These are phyloP conservation scores for Verticillium klebahnii DNA, from an alignment of 2,329 filamentous ascomycete species.

Conservation along the genomic window DNA sequence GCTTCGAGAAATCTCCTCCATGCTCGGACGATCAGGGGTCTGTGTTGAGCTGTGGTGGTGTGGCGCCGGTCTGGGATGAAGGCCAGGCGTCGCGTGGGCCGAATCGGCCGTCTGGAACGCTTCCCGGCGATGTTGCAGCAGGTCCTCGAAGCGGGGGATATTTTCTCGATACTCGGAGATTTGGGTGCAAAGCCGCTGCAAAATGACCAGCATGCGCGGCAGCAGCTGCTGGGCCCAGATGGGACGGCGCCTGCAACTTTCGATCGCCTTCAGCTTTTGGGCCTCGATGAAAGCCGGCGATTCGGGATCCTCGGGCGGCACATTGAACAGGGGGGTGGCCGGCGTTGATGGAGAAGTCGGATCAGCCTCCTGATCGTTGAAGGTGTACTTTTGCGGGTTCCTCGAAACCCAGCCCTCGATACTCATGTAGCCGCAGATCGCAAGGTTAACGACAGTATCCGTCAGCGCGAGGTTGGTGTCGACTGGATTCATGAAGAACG, in stretches of 20 bases:
- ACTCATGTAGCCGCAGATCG: conserved; percentile 77
- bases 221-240: conserved; percentile 45
- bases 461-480: conserved; percentile 89
- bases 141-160: conserved; percentile 68
- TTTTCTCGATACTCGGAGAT: conserved; percentile 56
- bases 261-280: conserved; percentile 41
- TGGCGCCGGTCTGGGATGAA: conserved; percentile 14
- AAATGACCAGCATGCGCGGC: conserved; percentile 49
- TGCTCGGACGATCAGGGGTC: conserved; percentile 36
- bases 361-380: conserved; percentile 37
- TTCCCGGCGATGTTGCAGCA: conserved; percentile 61
- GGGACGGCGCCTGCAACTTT: conserved; percentile 48
- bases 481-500: conserved; percentile 85
- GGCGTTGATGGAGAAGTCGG: conserved; percentile 9
- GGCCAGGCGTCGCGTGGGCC: conserved; percentile 32
- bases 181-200: conserved; percentile 59
- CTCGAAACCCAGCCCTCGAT: conserved; percentile 89
- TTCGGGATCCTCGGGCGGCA: conserved; percentile 5
- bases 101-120: conserved; percentile 58
- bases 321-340: background rate
- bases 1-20: conserved; percentile 39
- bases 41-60: conserved; percentile 19
- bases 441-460: conserved; percentile 75
- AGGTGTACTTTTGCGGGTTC: conserved; percentile 60
- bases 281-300: conserved; percentile 34